A percentile compares a stretch with the other conserved stretches of the same genome.
These are phyloP conservation scores for Bertia moriformis DNA, from an alignment of 2,329 filamentous ascomycete genomes.

Conservation along the genomic window DNA sequence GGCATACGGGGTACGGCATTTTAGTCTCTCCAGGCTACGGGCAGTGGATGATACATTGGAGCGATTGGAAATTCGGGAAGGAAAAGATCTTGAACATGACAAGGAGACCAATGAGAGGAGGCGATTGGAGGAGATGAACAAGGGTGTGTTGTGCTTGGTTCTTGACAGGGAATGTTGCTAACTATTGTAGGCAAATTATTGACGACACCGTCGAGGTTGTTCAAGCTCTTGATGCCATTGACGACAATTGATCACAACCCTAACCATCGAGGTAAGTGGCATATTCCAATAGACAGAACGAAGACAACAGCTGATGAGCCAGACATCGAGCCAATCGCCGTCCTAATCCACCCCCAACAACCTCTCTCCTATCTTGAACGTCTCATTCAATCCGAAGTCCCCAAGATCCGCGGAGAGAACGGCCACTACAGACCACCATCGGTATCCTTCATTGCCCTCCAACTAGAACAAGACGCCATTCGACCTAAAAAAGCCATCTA, in stretches of 20 bases:
- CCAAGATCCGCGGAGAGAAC: conserved; percentile 29
- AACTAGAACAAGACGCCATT: conserved; percentile 46
- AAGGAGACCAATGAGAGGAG: too few species aligned
- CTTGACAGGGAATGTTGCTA: too few species aligned
- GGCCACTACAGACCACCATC: conserved; percentile 40
- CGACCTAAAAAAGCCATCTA: conserved; percentile 14
- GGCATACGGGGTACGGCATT: too few species aligned
- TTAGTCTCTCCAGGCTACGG: too few species aligned
- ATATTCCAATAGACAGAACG: too few species aligned
- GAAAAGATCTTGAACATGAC: too few species aligned
- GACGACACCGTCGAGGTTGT: not conserved
- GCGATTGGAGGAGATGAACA: too few species aligned
- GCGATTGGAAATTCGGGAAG: too few species aligned
- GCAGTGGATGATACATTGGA: too few species aligned
- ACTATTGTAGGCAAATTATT: not conserved
- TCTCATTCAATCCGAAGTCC: conserved; percentile 75
- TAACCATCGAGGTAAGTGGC: not conserved
- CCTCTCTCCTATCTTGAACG: conserved; percentile 81
- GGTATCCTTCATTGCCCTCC: conserved; percentile 69
- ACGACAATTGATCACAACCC: not conserved
- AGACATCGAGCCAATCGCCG: conserved; percentile 56
- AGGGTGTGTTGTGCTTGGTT: too few species aligned
- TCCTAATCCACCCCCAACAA: conserved; percentile 79
- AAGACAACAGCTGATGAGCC: too few species aligned
- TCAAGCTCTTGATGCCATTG: not conserved